Evolutionary conservation across 2,329 filamentous ascomycete species (phyloP).

Genomic region (Colletotrichum paranaense): DNA sequence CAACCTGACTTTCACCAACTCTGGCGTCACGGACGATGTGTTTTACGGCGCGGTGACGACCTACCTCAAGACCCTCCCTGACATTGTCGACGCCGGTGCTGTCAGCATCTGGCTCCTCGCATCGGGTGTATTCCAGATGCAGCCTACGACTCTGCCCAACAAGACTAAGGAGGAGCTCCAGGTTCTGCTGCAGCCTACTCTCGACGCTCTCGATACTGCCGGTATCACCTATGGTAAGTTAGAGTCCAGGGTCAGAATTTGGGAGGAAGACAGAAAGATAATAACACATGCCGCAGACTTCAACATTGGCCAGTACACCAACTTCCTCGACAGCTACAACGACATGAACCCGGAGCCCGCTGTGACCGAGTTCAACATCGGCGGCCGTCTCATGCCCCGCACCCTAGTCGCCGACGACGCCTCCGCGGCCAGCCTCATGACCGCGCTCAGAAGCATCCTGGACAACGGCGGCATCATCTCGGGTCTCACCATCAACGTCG

Average conservation of each 20-base stretch:
- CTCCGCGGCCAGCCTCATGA: neutral
- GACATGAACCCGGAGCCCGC: constrained; percentile 34
- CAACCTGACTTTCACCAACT: constrained; percentile 51
- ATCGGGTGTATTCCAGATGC: constrained; percentile 19
- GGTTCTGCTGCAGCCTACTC: constrained; percentile 54
- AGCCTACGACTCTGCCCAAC: constrained; percentile 53
- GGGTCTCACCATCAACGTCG: constrained; percentile 26
- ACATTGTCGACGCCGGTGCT: constrained; percentile 29
- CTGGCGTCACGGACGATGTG: constrained; percentile 38
- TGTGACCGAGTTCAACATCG: constrained; percentile 33
- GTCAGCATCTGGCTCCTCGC: constrained; percentile 31
- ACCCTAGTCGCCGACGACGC: constrained; percentile 19
- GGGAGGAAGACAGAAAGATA: neutral
- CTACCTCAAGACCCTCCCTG: constrained; percentile 18
- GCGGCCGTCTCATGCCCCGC: constrained; percentile 27
- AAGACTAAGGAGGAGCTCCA: constrained; percentile 52
- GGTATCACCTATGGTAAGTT: constrained; percentile 41
- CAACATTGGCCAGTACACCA: constrained; percentile 43
- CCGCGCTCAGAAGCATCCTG: constrained; percentile 6
- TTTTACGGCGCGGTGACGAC: constrained; percentile 36
- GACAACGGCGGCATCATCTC: constrained; percentile 21
- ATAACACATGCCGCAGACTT: constrained; percentile 1
- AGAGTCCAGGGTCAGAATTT: constrained; percentile 4
- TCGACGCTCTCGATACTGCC: constrained; percentile 39
- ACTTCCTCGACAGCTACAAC: constrained; percentile 38